Percentiles rank a stretch among this genome's conserved stretches.
Evolutionary conservation across 192 early-diverging fungal genomes (phyloP).

Genomic region (Podochytrium sp.): DNA sequence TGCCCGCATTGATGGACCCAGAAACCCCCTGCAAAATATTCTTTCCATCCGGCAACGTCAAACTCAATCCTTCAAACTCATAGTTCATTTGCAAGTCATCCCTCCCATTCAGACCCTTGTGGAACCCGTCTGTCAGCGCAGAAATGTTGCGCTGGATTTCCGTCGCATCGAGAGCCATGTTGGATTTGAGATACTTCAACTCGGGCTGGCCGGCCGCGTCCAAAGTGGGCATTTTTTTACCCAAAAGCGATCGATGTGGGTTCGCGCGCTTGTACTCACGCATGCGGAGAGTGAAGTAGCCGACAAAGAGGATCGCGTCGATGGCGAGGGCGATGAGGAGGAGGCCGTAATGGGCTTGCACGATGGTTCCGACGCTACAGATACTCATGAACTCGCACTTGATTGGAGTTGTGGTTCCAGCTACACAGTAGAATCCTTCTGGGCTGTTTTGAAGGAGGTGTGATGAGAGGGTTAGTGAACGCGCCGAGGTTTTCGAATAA

Average conservation of each 20-base stretch:
- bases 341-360: constrained; percentile 27
- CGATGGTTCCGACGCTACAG: constrained; percentile 37
- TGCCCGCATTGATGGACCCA: constrained; percentile 73
- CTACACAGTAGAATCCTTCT: constrained; percentile 50
- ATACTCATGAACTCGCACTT: constrained; percentile 37
- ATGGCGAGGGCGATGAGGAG: constrained; percentile 12
- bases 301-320: constrained; percentile 32
- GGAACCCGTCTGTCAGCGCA: constrained; percentile 14
- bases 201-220: no score
- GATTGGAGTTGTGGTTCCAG: constrained; percentile 16
- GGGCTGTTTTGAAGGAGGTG: no score
- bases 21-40: constrained; percentile 71
- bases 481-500: not conserved
- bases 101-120: constrained; percentile 5
- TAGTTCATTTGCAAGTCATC: constrained; percentile 36
- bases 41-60: constrained; percentile 48
- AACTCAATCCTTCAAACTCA: constrained; percentile 43
- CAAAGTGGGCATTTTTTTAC: not conserved
- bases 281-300: constrained; percentile 22
- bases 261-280: not conserved
- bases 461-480: no score
- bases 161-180: not conserved
- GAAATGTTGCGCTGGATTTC: not conserved
- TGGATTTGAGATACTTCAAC: not conserved
- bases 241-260: not conserved